Evolutionary conservation across 2,329 filamentous ascomycete species (phyloP).

Genomic region (Malbranchea zuffiana): DNA sequence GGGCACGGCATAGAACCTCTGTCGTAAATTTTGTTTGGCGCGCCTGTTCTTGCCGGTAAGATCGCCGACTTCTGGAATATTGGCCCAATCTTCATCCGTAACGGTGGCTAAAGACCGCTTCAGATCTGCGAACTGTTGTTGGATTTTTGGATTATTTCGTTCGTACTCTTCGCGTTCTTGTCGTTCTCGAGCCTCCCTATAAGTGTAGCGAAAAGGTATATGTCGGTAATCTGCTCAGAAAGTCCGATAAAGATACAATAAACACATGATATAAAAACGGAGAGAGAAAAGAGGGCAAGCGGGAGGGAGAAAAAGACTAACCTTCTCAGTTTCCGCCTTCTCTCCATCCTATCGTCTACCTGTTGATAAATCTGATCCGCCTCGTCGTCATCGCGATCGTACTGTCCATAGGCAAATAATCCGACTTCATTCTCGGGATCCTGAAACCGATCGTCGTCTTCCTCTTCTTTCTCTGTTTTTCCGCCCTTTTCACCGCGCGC

Average conservation of each 20-base stretch:
- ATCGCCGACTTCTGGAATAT: conserved; percentile 88
- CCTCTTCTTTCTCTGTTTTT: conserved; percentile 52
- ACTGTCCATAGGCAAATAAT: conserved; percentile 86
- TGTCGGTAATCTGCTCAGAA: conserved; percentile 68
- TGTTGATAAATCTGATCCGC: conserved; percentile 92
- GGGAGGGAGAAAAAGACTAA: conserved; percentile 43
- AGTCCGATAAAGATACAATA: conserved; percentile 52
- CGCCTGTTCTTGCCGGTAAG: conserved; percentile 88
- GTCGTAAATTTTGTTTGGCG: conserved; percentile 67
- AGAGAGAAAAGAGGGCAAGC: conserved; percentile 15
- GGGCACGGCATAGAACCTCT: conserved; percentile 90
- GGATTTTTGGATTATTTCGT: conserved; percentile 93
- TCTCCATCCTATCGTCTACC: conserved; percentile 96
- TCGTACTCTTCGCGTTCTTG: conserved; percentile 92
- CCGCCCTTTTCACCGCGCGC: conserved; percentile 52
- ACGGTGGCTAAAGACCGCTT: conserved; percentile 83
- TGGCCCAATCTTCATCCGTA: conserved; percentile 93
- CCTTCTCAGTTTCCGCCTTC: conserved; percentile 73
- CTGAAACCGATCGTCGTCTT: conserved; percentile 73
- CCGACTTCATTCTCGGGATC: conserved; percentile 97
- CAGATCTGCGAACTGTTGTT: conserved; percentile 91
- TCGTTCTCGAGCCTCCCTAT: conserved; percentile 86
- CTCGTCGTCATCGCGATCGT: conserved; percentile 96
- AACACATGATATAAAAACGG: conserved; percentile 44
- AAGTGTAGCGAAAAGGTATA: conserved; percentile 45